These are phyloP conservation scores for Fagopyrum homotropicum DNA, from an alignment of 148 eudicot genomes.

Conservation along the genomic window DNA sequence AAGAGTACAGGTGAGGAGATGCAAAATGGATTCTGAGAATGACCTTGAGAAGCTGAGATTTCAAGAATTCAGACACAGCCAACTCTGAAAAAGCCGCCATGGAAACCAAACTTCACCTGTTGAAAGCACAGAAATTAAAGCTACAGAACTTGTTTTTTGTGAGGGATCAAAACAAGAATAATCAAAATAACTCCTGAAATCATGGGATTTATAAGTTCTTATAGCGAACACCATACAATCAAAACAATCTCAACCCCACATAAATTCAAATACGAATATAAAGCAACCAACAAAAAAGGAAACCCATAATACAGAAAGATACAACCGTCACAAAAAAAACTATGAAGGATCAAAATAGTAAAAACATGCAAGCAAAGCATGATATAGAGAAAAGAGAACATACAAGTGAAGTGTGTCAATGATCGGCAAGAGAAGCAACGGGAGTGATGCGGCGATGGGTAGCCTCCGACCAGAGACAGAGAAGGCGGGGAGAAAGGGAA, in stretches of 20 bases:
- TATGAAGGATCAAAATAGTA: too few relatives aligned
- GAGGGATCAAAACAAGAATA: neutral
- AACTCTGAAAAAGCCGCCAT: neutral
- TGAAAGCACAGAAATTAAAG: neutral
- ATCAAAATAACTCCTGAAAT: neutral
- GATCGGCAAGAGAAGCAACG: too few relatives aligned
- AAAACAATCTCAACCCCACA: too few relatives aligned
- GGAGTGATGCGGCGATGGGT: too few relatives aligned
- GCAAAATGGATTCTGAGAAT: neutral
- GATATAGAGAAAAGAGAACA: too few relatives aligned
- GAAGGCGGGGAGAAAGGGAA: too few relatives aligned
- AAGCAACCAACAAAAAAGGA: neutral
- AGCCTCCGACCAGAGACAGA: too few relatives aligned
- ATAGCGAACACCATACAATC: too few relatives aligned
- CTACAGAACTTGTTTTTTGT: neutral
- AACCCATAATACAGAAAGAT: neutral
- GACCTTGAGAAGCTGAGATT: constrained; percentile 3
- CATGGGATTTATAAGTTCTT: too few relatives aligned
- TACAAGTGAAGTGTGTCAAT: too few relatives aligned
- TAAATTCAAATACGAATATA: neutral
- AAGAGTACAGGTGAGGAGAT: neutral
- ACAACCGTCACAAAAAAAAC: too few relatives aligned
- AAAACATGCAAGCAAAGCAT: too few relatives aligned
- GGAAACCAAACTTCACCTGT: neutral
- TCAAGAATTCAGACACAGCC: neutral